Percentiles rank a stretch among this genome's conserved stretches.
phyloP scores from a whole-genome alignment of 495 filamentous ascomycete species.

The Glonium stellatum region DNA sequence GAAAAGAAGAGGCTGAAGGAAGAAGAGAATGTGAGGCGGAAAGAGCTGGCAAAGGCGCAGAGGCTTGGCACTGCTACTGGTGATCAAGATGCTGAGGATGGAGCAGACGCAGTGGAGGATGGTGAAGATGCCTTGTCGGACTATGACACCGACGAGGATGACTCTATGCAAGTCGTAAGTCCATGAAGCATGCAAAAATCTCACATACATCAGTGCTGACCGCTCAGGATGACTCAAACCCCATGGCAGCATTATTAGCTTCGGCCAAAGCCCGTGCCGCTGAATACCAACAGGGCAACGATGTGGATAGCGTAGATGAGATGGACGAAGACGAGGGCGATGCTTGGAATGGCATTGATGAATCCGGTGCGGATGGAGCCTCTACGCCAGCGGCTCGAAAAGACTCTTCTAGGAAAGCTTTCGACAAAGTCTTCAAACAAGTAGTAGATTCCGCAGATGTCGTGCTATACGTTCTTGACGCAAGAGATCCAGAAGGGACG shows the following conservation, averaged over 20 bases:
- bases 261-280: conserved; percentile 81
- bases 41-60: conserved; percentile 63
- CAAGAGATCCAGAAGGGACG: conserved; percentile 85
- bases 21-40: conserved; percentile 64
- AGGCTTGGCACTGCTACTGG: conserved; percentile 38
- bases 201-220: conserved; percentile 25
- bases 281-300: conserved; percentile 60
- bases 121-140: conserved; percentile 32
- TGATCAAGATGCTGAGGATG: conserved; percentile 41
- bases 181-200: neutral
- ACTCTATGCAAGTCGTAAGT: conserved; percentile 33
- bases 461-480: conserved; percentile 89
- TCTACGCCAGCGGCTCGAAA: conserved; percentile 40
- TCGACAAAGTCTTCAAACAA: conserved; percentile 93
- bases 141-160: conserved; percentile 37
- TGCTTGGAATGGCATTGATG: conserved; percentile 32
- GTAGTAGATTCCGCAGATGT: conserved; percentile 88
- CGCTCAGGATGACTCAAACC: conserved; percentile 59
- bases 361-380: conserved; percentile 35
- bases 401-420: conserved; percentile 74
- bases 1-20: conserved; percentile 70
- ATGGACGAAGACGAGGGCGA: conserved; percentile 46
- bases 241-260: conserved; percentile 89
- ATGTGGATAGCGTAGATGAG: conserved; percentile 42
- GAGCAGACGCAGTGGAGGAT: conserved; percentile 42